Percentiles rank a stretch among this genome's conserved stretches.
Evolutionary conservation across 192 early-diverging fungal species (phyloP).

Genomic region (Radiomyces spectabilis): DNA sequence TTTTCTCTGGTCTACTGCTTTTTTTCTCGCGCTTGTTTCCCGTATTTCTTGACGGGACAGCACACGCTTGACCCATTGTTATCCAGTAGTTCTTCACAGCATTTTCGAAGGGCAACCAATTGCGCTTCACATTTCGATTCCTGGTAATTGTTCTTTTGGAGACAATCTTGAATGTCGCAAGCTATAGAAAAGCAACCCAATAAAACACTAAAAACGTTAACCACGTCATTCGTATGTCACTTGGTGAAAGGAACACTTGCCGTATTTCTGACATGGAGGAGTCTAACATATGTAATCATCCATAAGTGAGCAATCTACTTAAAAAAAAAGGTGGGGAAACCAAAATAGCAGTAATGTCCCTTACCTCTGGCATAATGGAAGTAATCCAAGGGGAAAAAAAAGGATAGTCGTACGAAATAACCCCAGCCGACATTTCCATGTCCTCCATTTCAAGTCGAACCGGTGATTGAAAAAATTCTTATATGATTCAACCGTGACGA

Average conservation of each 20-base stretch:
- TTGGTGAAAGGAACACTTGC: background rate
- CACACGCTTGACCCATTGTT: conserved; percentile 30
- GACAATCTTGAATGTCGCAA: conserved; percentile 49
- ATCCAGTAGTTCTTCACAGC: conserved; percentile 36
- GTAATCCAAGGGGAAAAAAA: no score
- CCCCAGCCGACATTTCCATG: no score
- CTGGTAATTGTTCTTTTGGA: conserved; percentile 42
- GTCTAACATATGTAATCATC: no score
- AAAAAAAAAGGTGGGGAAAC: no score
- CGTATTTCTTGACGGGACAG: conserved; percentile 36
- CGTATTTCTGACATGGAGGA: conserved; percentile 13
- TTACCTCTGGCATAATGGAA: no score
- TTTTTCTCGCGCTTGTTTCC: conserved; percentile 5
- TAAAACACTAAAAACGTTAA: conserved; percentile 5
- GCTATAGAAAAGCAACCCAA: conserved; percentile 15
- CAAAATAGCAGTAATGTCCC: no score
- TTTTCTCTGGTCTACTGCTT: no score
- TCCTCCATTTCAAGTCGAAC: no score
- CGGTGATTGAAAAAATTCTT: no score
- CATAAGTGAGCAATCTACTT: no score
- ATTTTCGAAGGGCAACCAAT: conserved; percentile 31
- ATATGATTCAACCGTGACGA: no score
- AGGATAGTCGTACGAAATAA: no score
- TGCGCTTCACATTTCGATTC: conserved; percentile 34
- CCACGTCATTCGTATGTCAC: background rate